phyloP scores from a whole-genome alignment of 768 basidiomycete species.

The Lactarius evosmus region DNA sequence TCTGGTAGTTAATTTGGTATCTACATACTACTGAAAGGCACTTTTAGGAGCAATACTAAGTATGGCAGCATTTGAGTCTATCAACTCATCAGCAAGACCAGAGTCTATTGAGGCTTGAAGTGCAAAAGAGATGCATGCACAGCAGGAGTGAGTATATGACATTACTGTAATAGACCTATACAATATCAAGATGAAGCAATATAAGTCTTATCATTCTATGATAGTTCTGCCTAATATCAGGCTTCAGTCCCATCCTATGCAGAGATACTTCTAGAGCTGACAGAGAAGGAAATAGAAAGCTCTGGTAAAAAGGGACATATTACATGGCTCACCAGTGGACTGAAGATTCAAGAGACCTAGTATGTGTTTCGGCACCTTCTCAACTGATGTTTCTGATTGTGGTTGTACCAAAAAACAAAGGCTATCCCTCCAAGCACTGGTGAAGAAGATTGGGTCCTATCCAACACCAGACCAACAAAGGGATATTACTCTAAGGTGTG shows the following conservation, averaged over 20 bases:
- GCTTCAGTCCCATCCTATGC: not conserved
- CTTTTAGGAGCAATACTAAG: not conserved
- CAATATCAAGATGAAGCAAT: not conserved
- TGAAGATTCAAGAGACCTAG: conserved; percentile 13
- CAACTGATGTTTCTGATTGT: not conserved
- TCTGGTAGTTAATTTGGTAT: not conserved
- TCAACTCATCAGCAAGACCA: not conserved
- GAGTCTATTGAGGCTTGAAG: not conserved
- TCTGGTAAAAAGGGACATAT: not conserved
- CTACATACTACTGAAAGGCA: not conserved
- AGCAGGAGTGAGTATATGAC: not conserved
- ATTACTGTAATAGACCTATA: not conserved
- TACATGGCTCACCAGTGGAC: not conserved
- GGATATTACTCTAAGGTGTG: not conserved
- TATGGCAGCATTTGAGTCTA: too few relatives aligned
- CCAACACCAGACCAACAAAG: not conserved
- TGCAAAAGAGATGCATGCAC: not conserved
- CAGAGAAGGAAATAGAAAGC: not conserved
- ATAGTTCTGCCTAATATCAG: not conserved
- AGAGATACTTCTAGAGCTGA: not conserved
- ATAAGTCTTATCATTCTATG: not conserved
- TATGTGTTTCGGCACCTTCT: not conserved
- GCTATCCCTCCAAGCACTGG: not conserved
- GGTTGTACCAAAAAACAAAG: not conserved
- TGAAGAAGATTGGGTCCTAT: not conserved